Conservation (phyloP, 495 filamentous ascomycete species). For the Neurospora sp. region DNA sequence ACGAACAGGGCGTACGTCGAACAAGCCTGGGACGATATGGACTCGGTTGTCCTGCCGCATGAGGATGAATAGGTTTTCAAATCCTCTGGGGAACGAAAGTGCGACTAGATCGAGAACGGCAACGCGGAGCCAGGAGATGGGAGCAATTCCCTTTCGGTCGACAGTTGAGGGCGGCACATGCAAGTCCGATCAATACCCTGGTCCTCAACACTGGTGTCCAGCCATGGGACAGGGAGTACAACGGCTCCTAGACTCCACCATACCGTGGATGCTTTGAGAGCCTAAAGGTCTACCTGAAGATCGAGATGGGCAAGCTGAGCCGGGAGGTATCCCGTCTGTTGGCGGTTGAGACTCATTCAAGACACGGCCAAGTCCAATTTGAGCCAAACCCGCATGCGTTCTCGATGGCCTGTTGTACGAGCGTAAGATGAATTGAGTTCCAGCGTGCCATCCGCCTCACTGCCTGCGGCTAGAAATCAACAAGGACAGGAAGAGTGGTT, state of each 20-base stretch:
- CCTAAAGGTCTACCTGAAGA: neutral
- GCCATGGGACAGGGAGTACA: neutral
- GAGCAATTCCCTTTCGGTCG: neutral
- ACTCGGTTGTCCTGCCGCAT: slow-evolving; percentile 12
- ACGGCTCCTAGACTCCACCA: neutral
- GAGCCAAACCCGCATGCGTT: neutral
- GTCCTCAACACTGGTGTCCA: neutral
- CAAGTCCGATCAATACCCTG: neutral
- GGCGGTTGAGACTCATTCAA: neutral
- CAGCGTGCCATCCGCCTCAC: neutral
- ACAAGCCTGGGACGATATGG: slow-evolving; percentile 6
- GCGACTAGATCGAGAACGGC: neutral
- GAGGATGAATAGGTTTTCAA: neutral
- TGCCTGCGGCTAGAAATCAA: neutral
- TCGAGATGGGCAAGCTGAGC: neutral
- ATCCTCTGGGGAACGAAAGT: neutral
- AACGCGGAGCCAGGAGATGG: neutral
- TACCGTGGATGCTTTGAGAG: neutral
- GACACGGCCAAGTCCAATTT: neutral
- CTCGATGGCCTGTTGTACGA: neutral
- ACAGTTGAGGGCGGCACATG: neutral
- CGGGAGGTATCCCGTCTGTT: neutral
- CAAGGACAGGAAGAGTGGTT: neutral
- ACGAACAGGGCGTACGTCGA: slow-evolving; percentile 11
- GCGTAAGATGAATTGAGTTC: neutral